phyloP scores from a whole-genome alignment of 495 filamentous ascomycete species.

The Extremus antarcticus region DNA sequence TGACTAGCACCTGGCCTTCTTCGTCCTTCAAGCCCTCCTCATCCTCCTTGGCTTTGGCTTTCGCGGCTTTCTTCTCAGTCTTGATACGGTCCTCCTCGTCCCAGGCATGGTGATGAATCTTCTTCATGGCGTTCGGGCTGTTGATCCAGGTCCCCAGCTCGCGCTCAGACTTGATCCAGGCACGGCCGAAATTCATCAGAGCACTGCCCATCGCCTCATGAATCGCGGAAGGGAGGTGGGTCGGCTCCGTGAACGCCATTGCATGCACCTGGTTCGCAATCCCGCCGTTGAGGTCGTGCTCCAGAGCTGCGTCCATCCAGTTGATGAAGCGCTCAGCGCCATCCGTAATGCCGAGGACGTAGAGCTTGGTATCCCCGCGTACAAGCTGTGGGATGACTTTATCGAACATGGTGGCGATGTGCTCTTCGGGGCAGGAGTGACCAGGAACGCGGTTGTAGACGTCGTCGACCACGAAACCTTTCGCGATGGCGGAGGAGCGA shows the following conservation, averaged over 20 bases:
- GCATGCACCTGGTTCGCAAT: not conserved
- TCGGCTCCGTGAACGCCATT: slow-evolving; percentile 11
- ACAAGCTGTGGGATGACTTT: slow-evolving; percentile 24
- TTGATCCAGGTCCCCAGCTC: slow-evolving; percentile 1
- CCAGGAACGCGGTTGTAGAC: slow-evolving; percentile 24
- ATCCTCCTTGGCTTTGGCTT: not conserved
- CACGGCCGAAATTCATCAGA: not conserved
- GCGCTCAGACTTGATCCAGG: slow-evolving; percentile 6
- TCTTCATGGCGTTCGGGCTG: not conserved
- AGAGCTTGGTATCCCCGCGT: slow-evolving; percentile 25
- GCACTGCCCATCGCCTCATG: not conserved
- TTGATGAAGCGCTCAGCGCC: slow-evolving; percentile 21
- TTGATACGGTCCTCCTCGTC: not conserved
- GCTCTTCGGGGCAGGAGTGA: slow-evolving; percentile 22
- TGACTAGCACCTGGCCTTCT: too few species aligned
- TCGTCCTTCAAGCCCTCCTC: not conserved
- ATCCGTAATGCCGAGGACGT: slow-evolving; percentile 26
- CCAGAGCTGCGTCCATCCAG: slow-evolving; percentile 4
- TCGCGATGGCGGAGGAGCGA: slow-evolving; percentile 10
- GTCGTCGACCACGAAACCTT: slow-evolving; percentile 9
- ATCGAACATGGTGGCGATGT: slow-evolving; percentile 26
- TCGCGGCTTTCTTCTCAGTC: not conserved
- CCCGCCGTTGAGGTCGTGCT: not conserved
- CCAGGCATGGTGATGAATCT: not conserved
- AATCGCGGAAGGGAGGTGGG: slow-evolving; percentile 2